Evolutionary conservation across 2,329 filamentous ascomycete genomes (phyloP), one percentile per base, ranked within the genome.

Genomic region (Rhexocercosporidium sp.): DNA sequence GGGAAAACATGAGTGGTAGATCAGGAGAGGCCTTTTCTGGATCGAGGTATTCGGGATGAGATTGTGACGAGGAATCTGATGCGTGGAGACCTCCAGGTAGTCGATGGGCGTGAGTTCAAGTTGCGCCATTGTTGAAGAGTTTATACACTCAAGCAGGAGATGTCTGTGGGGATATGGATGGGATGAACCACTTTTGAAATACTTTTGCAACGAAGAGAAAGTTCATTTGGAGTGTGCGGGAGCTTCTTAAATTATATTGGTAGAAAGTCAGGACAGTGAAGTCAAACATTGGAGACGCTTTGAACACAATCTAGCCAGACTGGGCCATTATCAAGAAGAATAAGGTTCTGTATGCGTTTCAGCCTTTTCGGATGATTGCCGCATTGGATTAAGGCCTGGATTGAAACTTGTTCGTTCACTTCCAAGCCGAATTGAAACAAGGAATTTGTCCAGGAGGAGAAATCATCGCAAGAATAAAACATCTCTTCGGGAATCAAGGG

Each of bases 11-110:
- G 79, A 80, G 74, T 89, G 88, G 78, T 92, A 92, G 75, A 92
- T 87, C 53, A 91, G 75, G 29, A 92, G 82, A 11, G 64, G 69
- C 16, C 87, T 88, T 64, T 83, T 79, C 73, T 88, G 86, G 64
- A 90, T 83, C 5, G 85, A 86, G 46, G 88, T 90, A 76, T 92
- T 92, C 22, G 90, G 89, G 41, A 88, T 82, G 5, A 82, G 79
- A 29, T 78, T 76, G 77, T 88, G 84, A 14, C 84, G 79, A 4
- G 88, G 85, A 66, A 92, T 91, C 29, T 83, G 79, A 75, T 89
- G 84, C 20, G 80, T 82, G 44, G 85, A 85, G n/a, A 91, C 80
- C 34, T 79, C 79, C 65, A 92, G 82, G 3, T 84, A 78, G 37
- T 81, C 78, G 18, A 87, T 78, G 16, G 84, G 78, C 5, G 73